Conservation (phyloP, 805 yeast genomes). For the Ogataea trehalophila region DNA sequence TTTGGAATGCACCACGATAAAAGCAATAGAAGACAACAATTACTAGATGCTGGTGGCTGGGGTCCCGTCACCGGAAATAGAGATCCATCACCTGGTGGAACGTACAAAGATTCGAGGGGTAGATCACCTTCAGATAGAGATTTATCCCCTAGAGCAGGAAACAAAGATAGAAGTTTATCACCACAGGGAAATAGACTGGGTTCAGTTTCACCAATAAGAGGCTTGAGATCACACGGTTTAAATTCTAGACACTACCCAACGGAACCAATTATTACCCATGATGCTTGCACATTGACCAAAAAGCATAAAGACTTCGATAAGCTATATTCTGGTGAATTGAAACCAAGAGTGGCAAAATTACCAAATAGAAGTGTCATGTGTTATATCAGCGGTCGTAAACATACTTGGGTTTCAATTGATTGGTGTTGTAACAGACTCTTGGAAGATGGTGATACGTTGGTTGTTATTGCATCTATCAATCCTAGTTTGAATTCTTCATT, state of each 20-base stretch:
- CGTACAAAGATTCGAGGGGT: conserved; percentile 6
- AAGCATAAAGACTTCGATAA: conserved; percentile 44
- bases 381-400: conserved; percentile 64
- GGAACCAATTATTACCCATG: conserved; percentile 34
- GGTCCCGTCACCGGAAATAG: conserved; percentile 15
- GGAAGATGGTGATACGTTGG: conserved; percentile 62
- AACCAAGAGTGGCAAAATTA: conserved; percentile 30
- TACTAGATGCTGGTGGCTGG: conserved; percentile 22
- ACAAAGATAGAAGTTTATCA: conserved; percentile 20
- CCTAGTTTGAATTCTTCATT: conserved; percentile 23
- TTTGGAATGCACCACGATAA: conserved; percentile 10
- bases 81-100: conserved; percentile 19
- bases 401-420: conserved; percentile 81
- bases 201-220: conserved; percentile 19
- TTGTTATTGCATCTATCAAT: conserved; percentile 52
- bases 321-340: conserved; percentile 36
- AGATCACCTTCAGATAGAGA: conserved; percentile 18
- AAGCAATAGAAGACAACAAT: conserved; percentile 8
- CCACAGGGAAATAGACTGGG: conserved; percentile 17
- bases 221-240: conserved; percentile 4
- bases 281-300: conserved; percentile 40
- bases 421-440: conserved; percentile 54
- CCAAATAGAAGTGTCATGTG: conserved; percentile 55
- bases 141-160: conserved; percentile 11
- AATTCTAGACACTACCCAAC: conserved; percentile 28